phyloP scores from a whole-genome alignment of 176 grass and related monocot species.

The Puccinellia tenuiflora region DNA sequence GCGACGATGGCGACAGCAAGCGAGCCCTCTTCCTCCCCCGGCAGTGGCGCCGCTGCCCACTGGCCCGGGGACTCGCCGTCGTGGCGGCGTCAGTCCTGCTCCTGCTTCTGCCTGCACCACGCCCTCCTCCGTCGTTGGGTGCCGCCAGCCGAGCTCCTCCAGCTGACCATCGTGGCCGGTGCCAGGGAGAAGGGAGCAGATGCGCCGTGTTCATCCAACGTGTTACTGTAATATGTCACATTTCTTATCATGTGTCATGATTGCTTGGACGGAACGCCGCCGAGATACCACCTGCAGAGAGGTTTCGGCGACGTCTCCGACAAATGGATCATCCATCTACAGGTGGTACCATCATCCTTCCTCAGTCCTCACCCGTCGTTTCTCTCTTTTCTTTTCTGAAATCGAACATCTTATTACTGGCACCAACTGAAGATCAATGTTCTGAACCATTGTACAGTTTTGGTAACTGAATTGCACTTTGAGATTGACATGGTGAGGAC shows the following conservation, averaged over 20 bases:
- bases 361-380: too few relatives aligned
- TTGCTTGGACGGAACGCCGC: slow-evolving; percentile 27
- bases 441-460: too few relatives aligned
- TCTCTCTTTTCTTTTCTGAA: too few relatives aligned
- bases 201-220: not conserved
- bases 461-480: too few relatives aligned
- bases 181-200: slow-evolving; percentile 33
- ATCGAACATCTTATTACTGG: too few relatives aligned
- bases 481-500: not conserved
- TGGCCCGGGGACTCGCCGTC: too few relatives aligned
- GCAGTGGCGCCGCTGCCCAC: too few relatives aligned
- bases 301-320: not conserved
- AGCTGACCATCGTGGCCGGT: too few relatives aligned
- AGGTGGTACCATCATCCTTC: not conserved
- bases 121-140: too few relatives aligned
- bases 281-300: not conserved
- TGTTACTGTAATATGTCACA: too few relatives aligned
- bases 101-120: not conserved
- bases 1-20: not conserved
- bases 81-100: not conserved
- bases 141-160: too few relatives aligned
- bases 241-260: slow-evolving; percentile 8
- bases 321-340: not conserved
- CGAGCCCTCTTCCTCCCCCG: not conserved
- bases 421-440: too few relatives aligned